Evolutionary conservation across 306 rosid species (phyloP), one percentile per base, ranked within the genome.

Genomic region (Ochetophila trinervis): DNA sequence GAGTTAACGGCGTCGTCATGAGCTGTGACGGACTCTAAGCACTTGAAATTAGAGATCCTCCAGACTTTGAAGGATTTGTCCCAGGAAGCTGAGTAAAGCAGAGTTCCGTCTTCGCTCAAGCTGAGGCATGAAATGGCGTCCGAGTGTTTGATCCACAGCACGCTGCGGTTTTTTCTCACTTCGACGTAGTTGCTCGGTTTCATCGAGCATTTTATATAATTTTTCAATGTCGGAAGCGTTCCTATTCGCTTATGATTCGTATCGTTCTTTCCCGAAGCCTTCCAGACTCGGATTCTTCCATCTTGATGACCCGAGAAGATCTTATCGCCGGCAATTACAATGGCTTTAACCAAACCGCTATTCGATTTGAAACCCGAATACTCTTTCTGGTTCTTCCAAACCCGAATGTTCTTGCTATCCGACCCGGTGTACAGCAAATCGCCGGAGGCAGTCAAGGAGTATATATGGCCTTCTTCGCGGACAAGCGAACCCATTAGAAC

Each of bases 301-400:
- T 93, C 99, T 20, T 93, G 97, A 21, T 93, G 99, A 0, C 99
- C 99, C 2, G 96, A 87, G 60, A 86, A 71, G 66, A 93, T 88
- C 50, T 77, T 86, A 22, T 74, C 81, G 0, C 73, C 75, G 0
- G 85, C 89, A 0, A 88, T 81, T 0, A 93, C 86, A 2, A 93
- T 93, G 0, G 97, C 84, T 75, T 93, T 93, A 0, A 90, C 97
- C 57, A 93, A 70, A 2, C 99, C 97, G 8, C 87, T 84, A 21
- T 88, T 81, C 21, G 95, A 84, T 47, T 86, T 93, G 66, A 93
- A 93, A 0, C 83, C 85, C 0, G 96, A 66, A 7, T 67, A 88
- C 36, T 93, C 97, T 52, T 73, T 76, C 19, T 90, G 97, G 53
- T 84, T 82, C 66, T 88, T 93, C 99, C 99, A 93, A 0, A 93